A percentile compares a stretch with the other conserved stretches of the same genome.
phyloP scores from a whole-genome alignment of 495 filamentous ascomycete species.

The Penicillium soppii region DNA sequence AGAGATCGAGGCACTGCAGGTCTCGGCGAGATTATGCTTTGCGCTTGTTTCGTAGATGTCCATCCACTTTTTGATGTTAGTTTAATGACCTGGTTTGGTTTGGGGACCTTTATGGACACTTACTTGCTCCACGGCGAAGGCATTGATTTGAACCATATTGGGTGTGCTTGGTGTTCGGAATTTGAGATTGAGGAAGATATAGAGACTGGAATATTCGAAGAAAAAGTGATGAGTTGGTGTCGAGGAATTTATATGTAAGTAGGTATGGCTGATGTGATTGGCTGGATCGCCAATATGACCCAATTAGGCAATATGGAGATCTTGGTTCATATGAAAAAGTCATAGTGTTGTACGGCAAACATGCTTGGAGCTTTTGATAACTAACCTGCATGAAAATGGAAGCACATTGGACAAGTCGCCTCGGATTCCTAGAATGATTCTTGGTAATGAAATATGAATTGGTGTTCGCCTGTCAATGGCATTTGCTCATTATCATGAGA shows the following conservation, averaged over 20 bases:
- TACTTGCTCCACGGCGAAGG: conserved; percentile 80
- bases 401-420: background rate
- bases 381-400: no score
- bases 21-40: conserved; percentile 82
- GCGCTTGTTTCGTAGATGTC: conserved; percentile 73
- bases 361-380: no score
- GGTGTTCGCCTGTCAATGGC: background rate
- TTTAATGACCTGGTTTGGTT: background rate
- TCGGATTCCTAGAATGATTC: background rate
- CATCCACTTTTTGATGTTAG: conserved; percentile 70
- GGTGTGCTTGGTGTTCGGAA: background rate
- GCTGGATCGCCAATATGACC: conserved; percentile 1
- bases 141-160: conserved; percentile 65
- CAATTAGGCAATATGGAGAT: background rate
- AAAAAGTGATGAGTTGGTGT: background rate
- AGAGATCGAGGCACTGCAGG: conserved; percentile 79
- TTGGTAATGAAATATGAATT: background rate
- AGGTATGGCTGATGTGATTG: background rate
- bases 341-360: no score
- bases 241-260: background rate
- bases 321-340: no score
- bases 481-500: no score
- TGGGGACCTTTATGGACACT: background rate
- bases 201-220: no score
- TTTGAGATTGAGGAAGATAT: background rate